These are phyloP conservation scores for Penicillium sclerotigenum DNA, from an alignment of 2,329 filamentous ascomycete genomes.

Conservation along the genomic window DNA sequence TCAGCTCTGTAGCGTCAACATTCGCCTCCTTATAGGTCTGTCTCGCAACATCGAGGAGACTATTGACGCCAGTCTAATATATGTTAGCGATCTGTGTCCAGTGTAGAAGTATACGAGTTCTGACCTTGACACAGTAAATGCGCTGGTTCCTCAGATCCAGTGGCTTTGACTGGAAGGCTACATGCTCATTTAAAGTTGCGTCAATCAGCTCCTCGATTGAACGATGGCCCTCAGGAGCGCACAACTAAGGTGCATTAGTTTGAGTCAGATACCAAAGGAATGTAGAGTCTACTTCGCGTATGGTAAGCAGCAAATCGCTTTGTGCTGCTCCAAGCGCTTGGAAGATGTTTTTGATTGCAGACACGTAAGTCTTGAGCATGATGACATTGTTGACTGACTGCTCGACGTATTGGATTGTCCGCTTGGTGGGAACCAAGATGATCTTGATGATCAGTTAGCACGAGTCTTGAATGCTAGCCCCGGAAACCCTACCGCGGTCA, in stretches of 20 bases:
- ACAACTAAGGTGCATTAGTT: conserved; percentile 49
- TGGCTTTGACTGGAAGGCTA: conserved; percentile 71
- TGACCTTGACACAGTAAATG: conserved; percentile 79
- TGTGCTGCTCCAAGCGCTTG: conserved; percentile 64
- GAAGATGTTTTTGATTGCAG: conserved; percentile 64
- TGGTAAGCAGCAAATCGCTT: conserved; percentile 63
- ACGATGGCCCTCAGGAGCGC: conserved; percentile 59
- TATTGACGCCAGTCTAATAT: conserved; percentile 69
- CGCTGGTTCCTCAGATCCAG: conserved; percentile 86
- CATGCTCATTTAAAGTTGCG: conserved; percentile 73
- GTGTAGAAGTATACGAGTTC: not conserved
- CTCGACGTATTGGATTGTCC: conserved; percentile 67
- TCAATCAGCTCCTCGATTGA: conserved; percentile 64
- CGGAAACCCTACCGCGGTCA: conserved; percentile 62
- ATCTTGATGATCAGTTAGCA: conserved; percentile 51
- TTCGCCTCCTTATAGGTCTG: conserved; percentile 88
- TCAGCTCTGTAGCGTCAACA: conserved; percentile 69
- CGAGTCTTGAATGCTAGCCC: not conserved
- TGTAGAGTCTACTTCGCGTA: conserved; percentile 53
- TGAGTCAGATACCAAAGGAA: not conserved
- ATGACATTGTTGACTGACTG: conserved; percentile 83
- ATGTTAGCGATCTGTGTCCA: conserved; percentile 18
- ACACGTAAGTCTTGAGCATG: conserved; percentile 78
- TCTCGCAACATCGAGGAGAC: conserved; percentile 81
- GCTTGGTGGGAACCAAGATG: conserved; percentile 68